Base-by-base conservation (phyloP, 1,284 basidiomycete species). In the Trichosporon coremiiforme region DNA sequence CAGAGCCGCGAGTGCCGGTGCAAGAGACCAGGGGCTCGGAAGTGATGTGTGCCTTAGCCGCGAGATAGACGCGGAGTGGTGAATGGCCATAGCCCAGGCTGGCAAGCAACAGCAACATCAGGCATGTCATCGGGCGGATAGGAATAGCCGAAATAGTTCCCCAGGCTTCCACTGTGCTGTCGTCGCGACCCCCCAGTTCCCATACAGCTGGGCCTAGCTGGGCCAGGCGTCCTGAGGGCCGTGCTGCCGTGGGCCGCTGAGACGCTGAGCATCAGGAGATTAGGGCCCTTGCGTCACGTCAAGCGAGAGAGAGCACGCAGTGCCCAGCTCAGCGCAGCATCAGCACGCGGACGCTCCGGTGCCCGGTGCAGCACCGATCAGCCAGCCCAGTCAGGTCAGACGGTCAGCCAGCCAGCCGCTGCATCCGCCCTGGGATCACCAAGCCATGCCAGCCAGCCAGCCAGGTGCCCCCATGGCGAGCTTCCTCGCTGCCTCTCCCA, bases 71-170 rank as follows among this genome's bases (percentile, higher is more conserved):
- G 50, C 50, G 22, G 50, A 17, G 22, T 10, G 22, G 57, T 33
- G 57, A 62, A 62, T 62, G 15, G 57, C 57, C 33, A 62, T 35
- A 60, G 25, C 57, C 15, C 57, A 35, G 57, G 31, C 17, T 33
- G 57, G 36, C 36, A 10, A 36, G 57, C 57, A 62, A 33, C 57
- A 33, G n/a, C 50, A 53, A 17, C 22, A 53, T 20, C 50, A 53
- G 20, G 50, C 50, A 53, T 22, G 50, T 53, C 50, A 22, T 53
- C 50, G 57, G 25, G 31, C 57, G 57, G 57, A 62, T 62, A 62
- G 57, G 57, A 62, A 62, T 62, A 62, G 57, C 57, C 57, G 57
- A 62, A 62, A 62, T 62, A 33, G 57, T 62, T 62, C 57, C 57
- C 57, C 57, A 33, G 57, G 57, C 57, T 62, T 62, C 57, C 57